Evolutionary conservation across 1,284 basidiomycete genomes (phyloP), one percentile per base, ranked within the genome.

Genomic region (Apiotrichum akiyoshidainum): DNA sequence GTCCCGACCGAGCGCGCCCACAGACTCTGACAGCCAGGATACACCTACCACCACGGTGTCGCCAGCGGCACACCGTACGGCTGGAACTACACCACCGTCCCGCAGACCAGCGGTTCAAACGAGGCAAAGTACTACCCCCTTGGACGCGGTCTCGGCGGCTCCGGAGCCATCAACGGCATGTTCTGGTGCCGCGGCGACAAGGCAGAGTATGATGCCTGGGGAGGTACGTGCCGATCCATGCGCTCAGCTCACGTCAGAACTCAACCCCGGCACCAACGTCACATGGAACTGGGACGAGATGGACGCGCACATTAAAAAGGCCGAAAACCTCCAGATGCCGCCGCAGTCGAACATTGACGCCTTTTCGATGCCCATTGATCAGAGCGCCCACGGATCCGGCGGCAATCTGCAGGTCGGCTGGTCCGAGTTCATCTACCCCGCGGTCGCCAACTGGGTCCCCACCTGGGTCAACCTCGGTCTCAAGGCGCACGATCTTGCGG

Each of bases 141-240:
- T 57, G 84, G 84, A 14, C 83, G 88, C 78, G 81, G 86, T 37
- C 82, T 89, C 22, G 88, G 88, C 49, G 88, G 88, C 19, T 87
- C 74, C 11, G 71, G 83, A 37, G 85, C 87, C 10, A 81, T 87
- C 59, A 89, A 89, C 75, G 88, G 86, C 58, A 81, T 88, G 77
- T 89, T 87, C 77, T 80, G 83, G 76, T 69, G 78, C 46, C 60
- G 75, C 49, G 77, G 69, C 6, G 67, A 68, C 31, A 58, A 59
- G 37, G 64, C 64, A 22, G 80, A 81, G 55, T 79, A 80, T 54
- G 74, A 81, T 59, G 75, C 77, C 52, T 81, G 78, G 79, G 74
- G 60, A 47, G 62, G 73, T 74, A 40, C 57, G 61, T 55, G 7
- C 12, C 13, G 13, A 1, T 2, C 10, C 6, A 26, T 13, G 48